Base-by-base conservation (phyloP, 768 basidiomycete genomes). In the Phylloporus rhodoxanthus region DNA sequence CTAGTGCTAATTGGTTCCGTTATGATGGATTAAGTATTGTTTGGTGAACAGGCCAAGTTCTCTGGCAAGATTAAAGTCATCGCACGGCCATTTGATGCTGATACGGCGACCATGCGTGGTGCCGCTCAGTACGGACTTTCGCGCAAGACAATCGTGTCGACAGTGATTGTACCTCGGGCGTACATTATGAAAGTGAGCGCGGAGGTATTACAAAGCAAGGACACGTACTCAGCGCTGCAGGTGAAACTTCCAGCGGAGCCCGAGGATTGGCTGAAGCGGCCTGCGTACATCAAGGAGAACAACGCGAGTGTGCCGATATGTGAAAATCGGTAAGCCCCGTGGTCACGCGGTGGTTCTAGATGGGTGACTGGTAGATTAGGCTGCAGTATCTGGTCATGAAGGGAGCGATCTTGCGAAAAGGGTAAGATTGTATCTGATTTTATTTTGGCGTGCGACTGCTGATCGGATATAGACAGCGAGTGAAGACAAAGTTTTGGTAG, bases 71-170 rank as follows among this genome's bases (percentile, higher is more conserved):
- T 92, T 41, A 76, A 70, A 43, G 83, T 88, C 50, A 87, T 93
- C 61, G 85, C 84, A 29, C 80, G 91, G 45, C 91, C 91, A 23
- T 75, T 82, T 32, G 91, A 94, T 69, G 84, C 87, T 25, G 91
- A 93, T 62, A 91, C 91, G 13, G 91, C 91, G 2, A 93, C 91
- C 1, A 70, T 86, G 48, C 84, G 90, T 47, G 91, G 91, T 39
- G 91, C 87, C n/a, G 91, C 91, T 29, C 79, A 84, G 62, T 92
- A 92, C 65, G 91, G 91, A 20, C 74, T 92, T 21, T 85, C 88
- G 17, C 78, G 82, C 44, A 75, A 81, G 55, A 73, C 81, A 25
- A 76, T 91, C 13, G 90, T 93, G 9, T 89, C 89, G 17, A 87
- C 82, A 39, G 78, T 92, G 45, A 87, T 93, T 47, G 81, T 81